Conservation (phyloP, 495 filamentous ascomycete genomes). For the Tetracladium marchalianum region DNA sequence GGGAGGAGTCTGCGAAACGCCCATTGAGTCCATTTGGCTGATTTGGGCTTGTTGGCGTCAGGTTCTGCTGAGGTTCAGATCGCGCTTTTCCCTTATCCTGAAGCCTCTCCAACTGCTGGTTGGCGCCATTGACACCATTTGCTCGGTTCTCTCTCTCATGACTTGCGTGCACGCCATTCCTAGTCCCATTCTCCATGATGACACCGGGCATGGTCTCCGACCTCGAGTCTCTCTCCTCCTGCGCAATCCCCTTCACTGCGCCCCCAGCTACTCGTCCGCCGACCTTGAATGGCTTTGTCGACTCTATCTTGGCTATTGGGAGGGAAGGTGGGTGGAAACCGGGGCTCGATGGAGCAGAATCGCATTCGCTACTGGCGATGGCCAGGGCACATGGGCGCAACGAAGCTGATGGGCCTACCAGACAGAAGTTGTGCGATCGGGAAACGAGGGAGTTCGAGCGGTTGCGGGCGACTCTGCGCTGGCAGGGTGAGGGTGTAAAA, state of each 20-base stretch:
- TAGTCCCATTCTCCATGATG: constrained; percentile 43
- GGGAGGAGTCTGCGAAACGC: neutral
- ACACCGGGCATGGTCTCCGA: constrained; percentile 27
- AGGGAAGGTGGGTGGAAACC: constrained; percentile 1
- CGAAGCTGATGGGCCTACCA: neutral
- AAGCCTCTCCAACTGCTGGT: constrained; percentile 5
- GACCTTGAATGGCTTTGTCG: constrained; percentile 11
- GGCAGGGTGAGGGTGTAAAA: constrained; percentile 13
- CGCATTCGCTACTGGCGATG: constrained; percentile 19
- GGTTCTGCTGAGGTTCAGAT: constrained; percentile 15
- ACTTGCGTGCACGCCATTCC: constrained; percentile 35
- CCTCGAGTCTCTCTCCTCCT: constrained; percentile 7
- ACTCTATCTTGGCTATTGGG: constrained; percentile 23
- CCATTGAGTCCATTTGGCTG: constrained; percentile 17
- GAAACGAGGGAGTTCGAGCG: neutral
- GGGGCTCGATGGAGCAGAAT: constrained; percentile 6
- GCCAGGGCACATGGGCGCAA: constrained; percentile 16
- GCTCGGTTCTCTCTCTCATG: constrained; percentile 34
- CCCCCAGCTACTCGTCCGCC: constrained; percentile 15
- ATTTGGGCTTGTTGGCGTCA: constrained; percentile 15
- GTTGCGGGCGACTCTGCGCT: constrained; percentile 4
- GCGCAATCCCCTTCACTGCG: constrained; percentile 8
- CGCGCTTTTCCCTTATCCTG: constrained; percentile 16
- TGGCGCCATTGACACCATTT: constrained; percentile 27
- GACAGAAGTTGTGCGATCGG: neutral